Conservation (phyloP, 2,329 filamentous ascomycete genomes). For the Coniochaeta sp. region DNA sequence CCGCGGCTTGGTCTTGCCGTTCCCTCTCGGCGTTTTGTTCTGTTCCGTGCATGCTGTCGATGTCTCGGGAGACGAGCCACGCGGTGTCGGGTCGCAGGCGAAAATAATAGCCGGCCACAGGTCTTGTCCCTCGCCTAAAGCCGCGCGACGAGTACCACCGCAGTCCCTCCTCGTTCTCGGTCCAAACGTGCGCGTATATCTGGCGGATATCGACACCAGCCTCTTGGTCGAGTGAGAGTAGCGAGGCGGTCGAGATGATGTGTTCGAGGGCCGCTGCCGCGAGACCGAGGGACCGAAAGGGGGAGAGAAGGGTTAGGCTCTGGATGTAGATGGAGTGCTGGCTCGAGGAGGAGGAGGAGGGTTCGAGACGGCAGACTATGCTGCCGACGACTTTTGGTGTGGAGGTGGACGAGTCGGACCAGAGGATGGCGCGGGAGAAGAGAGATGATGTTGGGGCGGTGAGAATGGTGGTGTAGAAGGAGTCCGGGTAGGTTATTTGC, state of each 20-base stretch:
- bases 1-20: conserved; percentile 1
- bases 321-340: conserved; percentile 57
- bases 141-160: conserved; percentile 54
- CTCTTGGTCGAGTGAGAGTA: conserved; percentile 9
- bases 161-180: conserved; percentile 54
- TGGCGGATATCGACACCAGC: conserved; percentile 27
- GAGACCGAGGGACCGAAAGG: conserved; percentile 53
- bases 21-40: not conserved
- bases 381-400: conserved; percentile 50
- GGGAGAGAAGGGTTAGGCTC: conserved; percentile 54
- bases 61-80: conserved; percentile 46
- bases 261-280: conserved; percentile 49
- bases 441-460: conserved; percentile 40
- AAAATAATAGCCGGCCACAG: conserved; percentile 53
- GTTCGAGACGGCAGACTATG: conserved; percentile 54
- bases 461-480: conserved; percentile 51
- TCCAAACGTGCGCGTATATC: conserved; percentile 62
- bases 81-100: conserved; percentile 54
- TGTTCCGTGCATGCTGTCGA: conserved; percentile 11
- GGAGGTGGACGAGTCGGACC: conserved; percentile 32
- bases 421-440: conserved; percentile 54
- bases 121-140: conserved; percentile 36
- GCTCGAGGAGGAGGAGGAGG: conserved; percentile 20
- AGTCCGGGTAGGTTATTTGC: conserved; percentile 55
- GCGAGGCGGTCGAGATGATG: conserved; percentile 34